A percentile compares a stretch with the other conserved stretches of the same genome.
Conservation (phyloP, 495 filamentous ascomycete species). For the Stereocaulon alpinum region DNA sequence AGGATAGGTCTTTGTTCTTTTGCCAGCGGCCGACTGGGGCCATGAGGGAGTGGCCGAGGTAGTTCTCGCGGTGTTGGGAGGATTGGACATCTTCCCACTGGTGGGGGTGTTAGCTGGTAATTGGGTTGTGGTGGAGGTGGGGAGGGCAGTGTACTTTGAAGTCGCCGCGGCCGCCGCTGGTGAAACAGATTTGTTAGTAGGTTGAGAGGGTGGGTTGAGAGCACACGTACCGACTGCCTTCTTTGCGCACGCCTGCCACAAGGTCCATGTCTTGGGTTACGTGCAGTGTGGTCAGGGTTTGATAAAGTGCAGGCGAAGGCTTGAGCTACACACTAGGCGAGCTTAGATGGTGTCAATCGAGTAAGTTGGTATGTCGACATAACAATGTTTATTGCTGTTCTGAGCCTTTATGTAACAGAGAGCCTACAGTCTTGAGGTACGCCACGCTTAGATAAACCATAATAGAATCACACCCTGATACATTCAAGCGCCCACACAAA, state of each 20-base stretch:
- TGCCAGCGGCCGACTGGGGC: constrained; percentile 95
- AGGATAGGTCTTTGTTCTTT: constrained; percentile 70
- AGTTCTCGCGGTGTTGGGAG: constrained; percentile 87
- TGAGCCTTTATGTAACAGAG: no score
- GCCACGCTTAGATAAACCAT: no score
- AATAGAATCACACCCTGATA: no score
- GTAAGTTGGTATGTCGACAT: no score
- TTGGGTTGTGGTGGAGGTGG: background rate
- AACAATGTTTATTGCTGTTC: no score
- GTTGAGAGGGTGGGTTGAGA: background rate
- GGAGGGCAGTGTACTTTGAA: constrained; percentile 46
- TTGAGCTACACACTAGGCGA: background rate
- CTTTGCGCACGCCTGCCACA: constrained; percentile 82
- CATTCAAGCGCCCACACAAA: no score
- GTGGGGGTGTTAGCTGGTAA: background rate
- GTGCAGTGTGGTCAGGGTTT: no score
- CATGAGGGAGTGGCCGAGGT: constrained; percentile 92
- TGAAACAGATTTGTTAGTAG: constrained; percentile 8
- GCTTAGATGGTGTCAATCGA: no score
- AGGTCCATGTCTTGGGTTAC: constrained; percentile 62
- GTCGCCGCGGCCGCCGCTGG: constrained; percentile 77
- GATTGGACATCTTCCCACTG: constrained; percentile 83
- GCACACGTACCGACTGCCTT: constrained; percentile 59
- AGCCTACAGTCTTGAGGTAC: no score
- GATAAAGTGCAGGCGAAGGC: no score